Percentiles rank a stretch among this genome's conserved stretches.
Evolutionary conservation across 148 eudicot genomes (phyloP).

Genomic region (Nepenthes mirabilis): DNA sequence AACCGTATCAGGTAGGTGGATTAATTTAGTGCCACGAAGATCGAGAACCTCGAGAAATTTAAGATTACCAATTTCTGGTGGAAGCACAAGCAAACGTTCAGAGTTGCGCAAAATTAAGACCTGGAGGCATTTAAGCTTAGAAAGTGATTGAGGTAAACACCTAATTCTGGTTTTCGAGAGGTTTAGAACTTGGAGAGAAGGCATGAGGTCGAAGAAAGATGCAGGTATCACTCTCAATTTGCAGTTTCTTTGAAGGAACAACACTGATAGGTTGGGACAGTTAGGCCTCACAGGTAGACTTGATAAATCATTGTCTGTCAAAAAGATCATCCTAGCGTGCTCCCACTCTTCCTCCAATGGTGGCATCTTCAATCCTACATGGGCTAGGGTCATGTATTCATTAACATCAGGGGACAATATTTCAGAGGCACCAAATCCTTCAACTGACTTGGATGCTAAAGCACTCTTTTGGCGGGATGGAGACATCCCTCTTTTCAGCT

Average conservation of each 20-base stretch:
- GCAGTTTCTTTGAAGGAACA: slow-evolving; percentile 22
- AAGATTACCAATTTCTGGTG: slow-evolving; percentile 16
- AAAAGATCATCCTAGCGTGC: slow-evolving; percentile 10
- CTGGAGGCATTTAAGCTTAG: slow-evolving; percentile 12
- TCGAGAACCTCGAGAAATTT: slow-evolving; percentile 22
- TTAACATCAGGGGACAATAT: not conserved
- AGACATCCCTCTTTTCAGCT: not conserved
- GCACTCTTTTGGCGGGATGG: not conserved
- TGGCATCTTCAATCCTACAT: slow-evolving; percentile 11
- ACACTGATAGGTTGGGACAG: slow-evolving; percentile 10
- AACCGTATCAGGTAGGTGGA: slow-evolving; percentile 13
- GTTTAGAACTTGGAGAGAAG: slow-evolving; percentile 13
- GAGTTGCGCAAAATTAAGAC: slow-evolving; percentile 16
- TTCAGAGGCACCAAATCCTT: not conserved
- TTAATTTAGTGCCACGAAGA: slow-evolving; percentile 20
- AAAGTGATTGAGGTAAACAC: slow-evolving; percentile 18
- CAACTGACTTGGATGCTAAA: not conserved
- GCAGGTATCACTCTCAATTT: slow-evolving; percentile 16
- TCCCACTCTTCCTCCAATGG: slow-evolving; percentile 18
- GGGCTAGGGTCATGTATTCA: slow-evolving; percentile 10
- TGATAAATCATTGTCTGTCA: slow-evolving; percentile 16
- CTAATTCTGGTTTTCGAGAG: slow-evolving; percentile 20
- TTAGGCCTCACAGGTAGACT: slow-evolving; percentile 10
- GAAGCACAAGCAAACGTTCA: slow-evolving; percentile 13
- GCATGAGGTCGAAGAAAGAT: slow-evolving; percentile 20